Base-by-base conservation (phyloP, 2,329 filamentous ascomycete genomes). In the Cercospora canescens region DNA sequence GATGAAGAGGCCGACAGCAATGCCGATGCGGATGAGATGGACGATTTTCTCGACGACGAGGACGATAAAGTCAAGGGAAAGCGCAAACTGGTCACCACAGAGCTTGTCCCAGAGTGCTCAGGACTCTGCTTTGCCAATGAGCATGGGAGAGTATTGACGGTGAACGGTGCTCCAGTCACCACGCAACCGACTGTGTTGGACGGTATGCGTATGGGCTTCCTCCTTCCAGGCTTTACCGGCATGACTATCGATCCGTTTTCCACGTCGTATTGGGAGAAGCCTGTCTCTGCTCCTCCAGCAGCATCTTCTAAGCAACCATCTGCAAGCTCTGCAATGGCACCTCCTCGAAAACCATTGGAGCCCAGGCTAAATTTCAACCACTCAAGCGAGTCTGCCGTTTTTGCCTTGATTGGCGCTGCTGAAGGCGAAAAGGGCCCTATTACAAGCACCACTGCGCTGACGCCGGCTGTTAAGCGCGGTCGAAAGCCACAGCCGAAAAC, bases 41-140 rank as follows among this genome's bases (percentile, higher is more conserved):
- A 93, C 4, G 94, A 89, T 18, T 97, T 97, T 74, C 83, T 97
- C 1, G 94, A 97, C 71, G 92, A 96, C 72, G 92, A 92, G 6
- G 92, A 96, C 28, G 76, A 77, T 62, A 69, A 68, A 61, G 92
- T 95, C 78, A 74, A 86, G 81, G 76, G 82, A 79, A 85, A 86
- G 82, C 81, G 86, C 76, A 78, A 89, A 80, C 78, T 85, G 6
- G 81, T 86, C 73, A 86, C 82, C 34, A 88, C 89, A 32, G 88
- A 92, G 70, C 84, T 96, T 73, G 87, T 94, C 74, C 92, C 93
- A 0, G 82, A 91, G 48, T 91, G 86, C 75, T 92, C 89, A 3
- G 95, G 94, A 0, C 81, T 98, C 9, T 95, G 91, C 76, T 99
- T 93, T 87, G 92, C 96, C 74, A 85, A 90, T 74, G 77, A 76